These are phyloP conservation scores for Solanum lycopersicoides DNA, from an alignment of 257 asterid species.

Conservation along the genomic window DNA sequence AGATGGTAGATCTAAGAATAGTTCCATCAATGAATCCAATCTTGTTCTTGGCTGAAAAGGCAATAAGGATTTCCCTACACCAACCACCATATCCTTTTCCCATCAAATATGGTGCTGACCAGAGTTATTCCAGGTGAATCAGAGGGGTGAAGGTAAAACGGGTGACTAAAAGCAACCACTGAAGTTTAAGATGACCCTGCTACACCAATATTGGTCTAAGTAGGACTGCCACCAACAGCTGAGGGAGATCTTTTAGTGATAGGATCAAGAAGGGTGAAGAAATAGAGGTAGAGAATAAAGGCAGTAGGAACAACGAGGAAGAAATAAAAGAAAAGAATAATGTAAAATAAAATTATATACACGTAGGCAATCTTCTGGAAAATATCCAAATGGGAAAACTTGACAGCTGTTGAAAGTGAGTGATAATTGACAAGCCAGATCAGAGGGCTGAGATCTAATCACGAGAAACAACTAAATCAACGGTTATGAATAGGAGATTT, in stretches of 20 bases:
- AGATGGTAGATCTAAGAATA: not conserved
- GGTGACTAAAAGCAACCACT: not conserved
- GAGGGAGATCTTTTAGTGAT: not conserved
- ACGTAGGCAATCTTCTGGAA: too few species aligned
- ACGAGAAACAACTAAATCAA: too few species aligned
- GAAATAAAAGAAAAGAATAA: too few species aligned
- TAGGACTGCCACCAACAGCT: too few species aligned
- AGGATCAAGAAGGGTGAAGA: not conserved
- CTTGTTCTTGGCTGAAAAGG: not conserved
- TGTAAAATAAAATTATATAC: not conserved
- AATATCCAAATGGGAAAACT: not conserved
- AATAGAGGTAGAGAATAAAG: too few species aligned
- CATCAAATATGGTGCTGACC: not conserved
- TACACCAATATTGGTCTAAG: not conserved
- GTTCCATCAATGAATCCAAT: not conserved
- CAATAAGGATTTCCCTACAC: not conserved
- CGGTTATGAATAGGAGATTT: too few species aligned
- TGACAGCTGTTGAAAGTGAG: not conserved
- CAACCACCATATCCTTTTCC: not conserved
- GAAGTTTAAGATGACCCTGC: not conserved
- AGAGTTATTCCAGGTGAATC: not conserved
- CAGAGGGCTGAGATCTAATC: not conserved
- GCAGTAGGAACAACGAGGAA: too few species aligned
- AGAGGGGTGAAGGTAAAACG: not conserved
- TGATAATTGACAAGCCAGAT: not conserved